Percentiles rank a stretch among this genome's conserved stretches.
Evolutionary conservation across 2,329 filamentous ascomycete genomes (phyloP).

Genomic region (Neofusicoccum kwambonambiense): DNA sequence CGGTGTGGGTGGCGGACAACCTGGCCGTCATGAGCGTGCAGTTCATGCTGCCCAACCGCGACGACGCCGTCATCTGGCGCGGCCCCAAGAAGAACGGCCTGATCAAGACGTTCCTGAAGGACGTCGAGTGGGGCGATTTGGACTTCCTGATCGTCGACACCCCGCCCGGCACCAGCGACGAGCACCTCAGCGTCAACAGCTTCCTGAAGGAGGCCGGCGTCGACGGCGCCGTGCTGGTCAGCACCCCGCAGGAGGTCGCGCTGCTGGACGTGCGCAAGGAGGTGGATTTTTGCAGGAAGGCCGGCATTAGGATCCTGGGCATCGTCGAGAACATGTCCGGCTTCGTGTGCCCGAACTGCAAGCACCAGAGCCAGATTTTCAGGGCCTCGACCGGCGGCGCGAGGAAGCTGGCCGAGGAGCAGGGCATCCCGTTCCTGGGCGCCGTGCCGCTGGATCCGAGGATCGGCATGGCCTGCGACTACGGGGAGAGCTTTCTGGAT

Average conservation of each 20-base stretch:
- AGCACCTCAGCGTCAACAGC: slow-evolving; percentile 90
- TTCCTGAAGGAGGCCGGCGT: slow-evolving; percentile 89
- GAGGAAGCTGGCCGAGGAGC: slow-evolving; percentile 74
- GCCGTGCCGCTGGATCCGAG: slow-evolving; percentile 87
- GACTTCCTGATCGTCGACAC: slow-evolving; percentile 95
- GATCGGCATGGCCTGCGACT: slow-evolving; percentile 95
- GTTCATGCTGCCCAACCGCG: slow-evolving; percentile 92
- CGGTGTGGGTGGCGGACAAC: slow-evolving; percentile 94
- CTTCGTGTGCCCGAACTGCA: slow-evolving; percentile 93
- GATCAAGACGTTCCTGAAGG: slow-evolving; percentile 97
- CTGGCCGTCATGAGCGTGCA: slow-evolving; percentile 96
- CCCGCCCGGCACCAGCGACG: slow-evolving; percentile 90
- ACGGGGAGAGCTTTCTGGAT: slow-evolving; percentile 95
- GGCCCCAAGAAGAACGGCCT: slow-evolving; percentile 98
- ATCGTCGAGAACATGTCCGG: slow-evolving; percentile 98
- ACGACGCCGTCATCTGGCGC: slow-evolving; percentile 96
- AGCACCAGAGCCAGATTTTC: slow-evolving; percentile 79
- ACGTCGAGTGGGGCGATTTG: slow-evolving; percentile 95
- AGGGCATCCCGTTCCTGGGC: slow-evolving; percentile 84
- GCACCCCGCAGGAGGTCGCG: slow-evolving; percentile 91
- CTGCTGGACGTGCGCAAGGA: slow-evolving; percentile 94
- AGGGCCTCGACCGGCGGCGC: slow-evolving; percentile 87
- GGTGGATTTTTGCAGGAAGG: slow-evolving; percentile 96
- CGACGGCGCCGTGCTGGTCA: slow-evolving; percentile 88
- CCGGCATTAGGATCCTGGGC: slow-evolving; percentile 81